These are phyloP conservation scores for Arthrobotrys sinensis DNA, from an alignment of 2,329 filamentous ascomycete genomes.

Conservation along the genomic window DNA sequence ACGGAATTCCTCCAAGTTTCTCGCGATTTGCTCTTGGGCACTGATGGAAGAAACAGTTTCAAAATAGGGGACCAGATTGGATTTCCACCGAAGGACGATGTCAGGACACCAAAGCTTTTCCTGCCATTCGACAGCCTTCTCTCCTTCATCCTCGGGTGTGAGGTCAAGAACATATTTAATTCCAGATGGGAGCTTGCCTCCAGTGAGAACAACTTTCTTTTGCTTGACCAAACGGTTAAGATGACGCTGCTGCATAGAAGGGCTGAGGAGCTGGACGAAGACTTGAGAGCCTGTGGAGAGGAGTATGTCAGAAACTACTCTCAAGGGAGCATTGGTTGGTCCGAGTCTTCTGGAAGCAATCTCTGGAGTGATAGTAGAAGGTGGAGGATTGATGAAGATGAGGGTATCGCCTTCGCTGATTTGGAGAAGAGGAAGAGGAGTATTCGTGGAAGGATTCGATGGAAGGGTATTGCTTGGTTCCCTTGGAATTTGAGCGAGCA, in stretches of 20 bases:
- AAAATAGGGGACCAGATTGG: constrained; percentile 62
- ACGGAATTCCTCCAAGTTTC: constrained; percentile 45
- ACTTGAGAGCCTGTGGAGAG: constrained; percentile 70
- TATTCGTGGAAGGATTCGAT: constrained; percentile 14
- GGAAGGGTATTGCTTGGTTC: constrained; percentile 27
- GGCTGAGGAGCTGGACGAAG: constrained; percentile 70
- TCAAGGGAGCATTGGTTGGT: constrained; percentile 66
- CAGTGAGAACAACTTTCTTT: constrained; percentile 65
- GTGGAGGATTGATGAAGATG: constrained; percentile 63
- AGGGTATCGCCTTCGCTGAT: constrained; percentile 64
- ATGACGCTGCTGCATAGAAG: constrained; percentile 63
- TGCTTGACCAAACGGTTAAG: constrained; percentile 59
- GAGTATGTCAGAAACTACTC: constrained; percentile 71
- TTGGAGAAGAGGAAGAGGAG: constrained; percentile 63
- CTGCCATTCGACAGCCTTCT: constrained; percentile 75
- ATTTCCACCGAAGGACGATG: constrained; percentile 74
- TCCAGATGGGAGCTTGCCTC: constrained; percentile 66
- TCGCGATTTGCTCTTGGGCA: constrained; percentile 18
- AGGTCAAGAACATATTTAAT: constrained; percentile 76
- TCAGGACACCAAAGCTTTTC: constrained; percentile 74
- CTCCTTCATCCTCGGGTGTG: constrained; percentile 75
- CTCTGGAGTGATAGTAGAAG: constrained; percentile 39
- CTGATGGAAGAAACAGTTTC: constrained; percentile 5
- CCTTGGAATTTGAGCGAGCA: constrained; percentile 12
- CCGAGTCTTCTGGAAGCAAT: constrained; percentile 49